These are phyloP conservation scores for Paecilomyces sp. DNA, from an alignment of 2,329 filamentous ascomycete species.

Conservation along the genomic window DNA sequence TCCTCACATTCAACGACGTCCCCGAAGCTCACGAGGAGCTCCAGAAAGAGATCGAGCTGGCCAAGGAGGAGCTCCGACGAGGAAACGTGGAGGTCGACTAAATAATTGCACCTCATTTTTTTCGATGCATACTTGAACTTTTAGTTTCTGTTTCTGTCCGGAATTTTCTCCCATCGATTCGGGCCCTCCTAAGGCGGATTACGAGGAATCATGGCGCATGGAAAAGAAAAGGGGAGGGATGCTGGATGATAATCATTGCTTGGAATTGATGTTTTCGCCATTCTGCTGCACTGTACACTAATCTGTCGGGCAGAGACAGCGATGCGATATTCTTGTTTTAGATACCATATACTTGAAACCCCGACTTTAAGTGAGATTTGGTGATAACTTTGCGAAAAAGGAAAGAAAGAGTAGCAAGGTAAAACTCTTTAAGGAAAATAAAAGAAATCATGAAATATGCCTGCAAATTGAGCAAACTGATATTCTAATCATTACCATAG, in stretches of 20 bases:
- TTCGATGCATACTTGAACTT: not conserved
- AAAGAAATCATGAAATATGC: not conserved
- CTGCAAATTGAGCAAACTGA: not conserved
- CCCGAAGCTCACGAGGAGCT: constrained; percentile 85
- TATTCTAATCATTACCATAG: not conserved
- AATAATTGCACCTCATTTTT: constrained; percentile 1
- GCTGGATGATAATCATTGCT: not conserved
- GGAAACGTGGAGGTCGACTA: constrained; percentile 38
- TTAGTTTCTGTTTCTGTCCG: not conserved
- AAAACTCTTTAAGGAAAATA: not conserved
- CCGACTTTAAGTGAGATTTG: not conserved
- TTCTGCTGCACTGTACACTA: not conserved
- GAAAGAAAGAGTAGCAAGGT: not conserved
- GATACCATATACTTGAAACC: not conserved
- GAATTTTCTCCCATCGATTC: not conserved
- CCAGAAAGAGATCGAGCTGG: constrained; percentile 65
- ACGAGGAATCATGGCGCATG: not conserved
- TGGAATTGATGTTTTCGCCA: not conserved
- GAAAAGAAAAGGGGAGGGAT: not conserved
- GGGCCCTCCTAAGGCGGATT: not conserved
- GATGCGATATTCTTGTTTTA: not conserved
- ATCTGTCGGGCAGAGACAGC: not conserved
- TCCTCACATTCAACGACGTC: constrained; percentile 95
- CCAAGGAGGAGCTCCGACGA: constrained; percentile 35
- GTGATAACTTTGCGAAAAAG: not conserved